Evolutionary conservation across 2,329 filamentous ascomycete genomes (phyloP).

Genomic region (Cadophora sp.): DNA sequence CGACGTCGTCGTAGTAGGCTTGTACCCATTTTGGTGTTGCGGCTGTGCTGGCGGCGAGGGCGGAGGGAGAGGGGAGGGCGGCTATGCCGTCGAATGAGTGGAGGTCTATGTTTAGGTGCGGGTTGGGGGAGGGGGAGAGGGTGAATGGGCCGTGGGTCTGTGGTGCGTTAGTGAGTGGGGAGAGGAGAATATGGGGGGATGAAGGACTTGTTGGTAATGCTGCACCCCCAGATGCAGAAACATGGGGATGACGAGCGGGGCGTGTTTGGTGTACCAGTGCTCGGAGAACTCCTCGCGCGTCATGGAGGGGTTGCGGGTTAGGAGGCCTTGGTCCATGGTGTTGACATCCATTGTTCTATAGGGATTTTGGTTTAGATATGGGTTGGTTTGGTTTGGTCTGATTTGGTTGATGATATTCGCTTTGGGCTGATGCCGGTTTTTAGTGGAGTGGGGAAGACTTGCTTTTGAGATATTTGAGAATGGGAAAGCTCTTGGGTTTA

Average conservation of each 20-base stretch:
- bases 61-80: slow-evolving; percentile 10
- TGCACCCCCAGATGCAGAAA: slow-evolving; percentile 34
- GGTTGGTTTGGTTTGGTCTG: neutral
- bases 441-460: too few relatives aligned
- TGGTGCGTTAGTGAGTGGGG: neutral
- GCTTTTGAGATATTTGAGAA: too few relatives aligned
- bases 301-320: slow-evolving; percentile 37
- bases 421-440: too few relatives aligned
- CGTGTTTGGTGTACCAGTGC: slow-evolving; percentile 39
- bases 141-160: slow-evolving; percentile 26
- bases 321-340: slow-evolving; percentile 36
- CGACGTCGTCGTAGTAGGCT: slow-evolving; percentile 37
- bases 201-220: slow-evolving; percentile 37
- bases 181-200: neutral
- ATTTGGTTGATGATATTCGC: too few relatives aligned
- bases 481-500: neutral
- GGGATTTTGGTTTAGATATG: neutral
- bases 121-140: slow-evolving; percentile 5
- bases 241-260: slow-evolving; percentile 36
- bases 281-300: slow-evolving; percentile 38
- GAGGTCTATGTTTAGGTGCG: neutral
- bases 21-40: slow-evolving; percentile 32
- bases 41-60: slow-evolving; percentile 4
- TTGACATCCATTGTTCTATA: slow-evolving; percentile 22
- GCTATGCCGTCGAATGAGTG: slow-evolving; percentile 29